A percentile compares a stretch with the other conserved stretches of the same genome.
phyloP scores from a whole-genome alignment of 2,329 filamentous ascomycete genomes.

The Myrmaecium sp. region DNA sequence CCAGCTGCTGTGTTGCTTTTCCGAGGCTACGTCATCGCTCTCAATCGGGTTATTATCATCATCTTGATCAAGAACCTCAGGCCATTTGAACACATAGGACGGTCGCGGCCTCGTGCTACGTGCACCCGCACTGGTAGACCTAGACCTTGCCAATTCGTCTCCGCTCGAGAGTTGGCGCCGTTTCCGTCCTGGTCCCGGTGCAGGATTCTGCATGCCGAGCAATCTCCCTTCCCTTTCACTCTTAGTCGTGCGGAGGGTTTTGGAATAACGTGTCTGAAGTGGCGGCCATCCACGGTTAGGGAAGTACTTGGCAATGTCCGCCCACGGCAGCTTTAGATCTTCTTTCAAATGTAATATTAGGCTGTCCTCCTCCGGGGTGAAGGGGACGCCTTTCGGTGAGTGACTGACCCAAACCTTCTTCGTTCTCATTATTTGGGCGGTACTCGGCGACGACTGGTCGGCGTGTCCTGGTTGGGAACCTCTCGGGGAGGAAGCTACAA shows the following conservation, averaged over 20 bases:
- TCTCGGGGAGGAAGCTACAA: no score
- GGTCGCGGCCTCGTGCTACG: no score
- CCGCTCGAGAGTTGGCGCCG: slow-evolving; percentile 1
- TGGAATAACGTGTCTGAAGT: slow-evolving; percentile 14
- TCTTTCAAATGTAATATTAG: slow-evolving; percentile 25
- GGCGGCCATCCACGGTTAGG: slow-evolving; percentile 11
- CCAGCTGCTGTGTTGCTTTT: not conserved
- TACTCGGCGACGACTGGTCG: no score
- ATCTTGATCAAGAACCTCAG: no score
- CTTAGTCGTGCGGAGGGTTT: slow-evolving; percentile 4
- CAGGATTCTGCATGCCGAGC: slow-evolving; percentile 8
- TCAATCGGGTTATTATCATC: no score
- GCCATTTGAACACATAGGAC: no score
- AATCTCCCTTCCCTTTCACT: slow-evolving; percentile 11
- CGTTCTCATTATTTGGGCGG: no score
- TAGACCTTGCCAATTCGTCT: slow-evolving; percentile 1
- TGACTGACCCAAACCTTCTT: no score
- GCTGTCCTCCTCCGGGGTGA: slow-evolving; percentile 12
- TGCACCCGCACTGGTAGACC: no score
- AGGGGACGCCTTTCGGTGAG: no score
- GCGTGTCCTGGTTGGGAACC: no score
- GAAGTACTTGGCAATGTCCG: slow-evolving; percentile 18
- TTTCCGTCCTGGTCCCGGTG: slow-evolving; percentile 1
- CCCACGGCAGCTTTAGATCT: slow-evolving; percentile 19
- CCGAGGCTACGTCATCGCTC: no score